A percentile compares a stretch with the other conserved stretches of the same genome.
These are phyloP conservation scores for Backusella australiensis DNA, from an alignment of 192 early-diverging fungal genomes.

Conservation along the genomic window DNA sequence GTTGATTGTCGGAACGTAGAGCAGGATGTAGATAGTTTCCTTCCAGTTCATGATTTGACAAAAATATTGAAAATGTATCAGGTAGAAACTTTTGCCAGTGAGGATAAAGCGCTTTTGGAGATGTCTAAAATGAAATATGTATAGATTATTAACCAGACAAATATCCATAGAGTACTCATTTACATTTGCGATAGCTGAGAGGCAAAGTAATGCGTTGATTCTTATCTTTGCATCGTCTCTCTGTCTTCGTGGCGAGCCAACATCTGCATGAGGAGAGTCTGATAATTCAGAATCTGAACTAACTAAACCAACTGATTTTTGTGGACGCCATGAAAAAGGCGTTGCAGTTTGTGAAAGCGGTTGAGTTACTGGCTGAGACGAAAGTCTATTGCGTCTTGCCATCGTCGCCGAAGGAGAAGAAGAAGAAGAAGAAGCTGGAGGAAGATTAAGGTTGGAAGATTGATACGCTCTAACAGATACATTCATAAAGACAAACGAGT, in stretches of 20 bases:
- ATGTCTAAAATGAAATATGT: slow-evolving; percentile 24
- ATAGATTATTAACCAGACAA: too few species aligned
- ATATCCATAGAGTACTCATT: not conserved
- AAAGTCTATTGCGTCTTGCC: not conserved
- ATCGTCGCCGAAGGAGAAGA: not conserved
- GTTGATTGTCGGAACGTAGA: slow-evolving; percentile 23
- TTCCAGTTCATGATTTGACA: slow-evolving; percentile 12
- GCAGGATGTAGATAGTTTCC: not conserved
- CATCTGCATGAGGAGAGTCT: slow-evolving; percentile 29
- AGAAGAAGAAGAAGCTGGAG: not conserved
- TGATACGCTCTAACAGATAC: slow-evolving; percentile 27
- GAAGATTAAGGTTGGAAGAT: not conserved
- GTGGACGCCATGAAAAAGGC: slow-evolving; percentile 12
- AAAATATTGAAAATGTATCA: slow-evolving; percentile 29
- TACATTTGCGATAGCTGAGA: slow-evolving; percentile 48
- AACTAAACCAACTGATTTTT: not conserved
- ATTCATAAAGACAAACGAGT: slow-evolving; percentile 48
- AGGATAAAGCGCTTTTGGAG: slow-evolving; percentile 48
- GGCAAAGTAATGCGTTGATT: slow-evolving; percentile 51
- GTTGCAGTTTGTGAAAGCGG: not conserved
- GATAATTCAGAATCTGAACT: slow-evolving; percentile 60
- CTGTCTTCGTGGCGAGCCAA: slow-evolving; percentile 15
- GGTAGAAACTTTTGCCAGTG: slow-evolving; percentile 55
- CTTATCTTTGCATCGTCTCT: slow-evolving; percentile 50
- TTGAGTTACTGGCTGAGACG: not conserved